Evolutionary conservation across 2,329 filamentous ascomycete species (phyloP).

Genomic region (Venturiaceae sp.): DNA sequence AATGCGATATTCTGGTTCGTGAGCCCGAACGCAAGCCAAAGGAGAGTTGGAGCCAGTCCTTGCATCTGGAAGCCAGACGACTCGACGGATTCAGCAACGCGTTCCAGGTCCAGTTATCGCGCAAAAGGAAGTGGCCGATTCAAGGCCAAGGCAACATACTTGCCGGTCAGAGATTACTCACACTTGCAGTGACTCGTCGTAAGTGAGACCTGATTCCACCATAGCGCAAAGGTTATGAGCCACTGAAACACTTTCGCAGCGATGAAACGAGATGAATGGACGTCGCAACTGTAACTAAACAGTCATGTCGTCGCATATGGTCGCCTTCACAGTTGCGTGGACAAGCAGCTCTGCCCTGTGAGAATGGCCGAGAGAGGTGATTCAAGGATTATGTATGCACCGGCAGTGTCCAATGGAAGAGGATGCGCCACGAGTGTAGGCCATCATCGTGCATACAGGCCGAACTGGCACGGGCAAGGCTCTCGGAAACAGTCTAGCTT

Average conservation of each 20-base stretch:
- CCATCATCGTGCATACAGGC: conserved; percentile 1
- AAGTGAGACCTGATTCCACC: neutral
- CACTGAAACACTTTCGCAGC: neutral
- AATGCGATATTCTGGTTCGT: neutral
- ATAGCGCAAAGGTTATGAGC: neutral
- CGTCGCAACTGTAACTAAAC: neutral
- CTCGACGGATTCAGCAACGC: neutral
- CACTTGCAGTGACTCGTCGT: conserved; percentile 1
- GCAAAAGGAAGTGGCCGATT: neutral
- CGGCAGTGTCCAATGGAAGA: neutral
- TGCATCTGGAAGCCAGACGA: neutral
- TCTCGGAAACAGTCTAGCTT: neutral
- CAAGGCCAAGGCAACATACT: neutral
- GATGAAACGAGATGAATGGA: neutral
- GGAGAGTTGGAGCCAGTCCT: neutral
- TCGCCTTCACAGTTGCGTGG: neutral
- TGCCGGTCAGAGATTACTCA: conserved; percentile 1
- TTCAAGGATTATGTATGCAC: too few relatives aligned
- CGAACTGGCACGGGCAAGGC: neutral
- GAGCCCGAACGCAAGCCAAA: neutral
- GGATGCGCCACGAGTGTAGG: neutral
- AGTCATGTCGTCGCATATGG: neutral
- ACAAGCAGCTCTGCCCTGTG: neutral
- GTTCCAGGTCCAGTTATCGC: neutral
- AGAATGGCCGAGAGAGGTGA: too few relatives aligned